Evolutionary conservation across 306 rosid genomes (phyloP).

Genomic region (Vigna mungo): DNA sequence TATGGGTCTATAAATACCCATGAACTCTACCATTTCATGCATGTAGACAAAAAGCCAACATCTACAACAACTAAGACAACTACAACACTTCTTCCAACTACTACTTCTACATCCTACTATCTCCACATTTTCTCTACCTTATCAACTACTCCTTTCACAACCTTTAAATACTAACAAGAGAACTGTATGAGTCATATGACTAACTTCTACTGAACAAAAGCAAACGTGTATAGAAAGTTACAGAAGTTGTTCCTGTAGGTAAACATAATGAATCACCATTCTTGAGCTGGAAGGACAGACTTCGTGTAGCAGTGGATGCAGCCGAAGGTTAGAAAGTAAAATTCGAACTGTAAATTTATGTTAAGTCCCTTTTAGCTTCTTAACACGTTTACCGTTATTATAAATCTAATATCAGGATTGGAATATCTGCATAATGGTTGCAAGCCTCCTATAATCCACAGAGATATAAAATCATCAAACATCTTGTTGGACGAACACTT

Average conservation of each 20-base stretch:
- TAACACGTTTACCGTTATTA: too few species aligned
- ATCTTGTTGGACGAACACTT: constrained; percentile 52
- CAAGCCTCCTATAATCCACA: constrained; percentile 53
- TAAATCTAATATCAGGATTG: constrained; percentile 44
- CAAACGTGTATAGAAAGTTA: neutral
- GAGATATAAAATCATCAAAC: constrained; percentile 58
- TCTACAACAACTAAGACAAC: too few species aligned
- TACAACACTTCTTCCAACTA: too few species aligned
- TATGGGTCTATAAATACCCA: too few species aligned
- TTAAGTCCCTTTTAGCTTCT: neutral
- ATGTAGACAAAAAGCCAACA: too few species aligned
- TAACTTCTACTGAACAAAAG: neutral
- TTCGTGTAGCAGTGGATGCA: constrained; percentile 51
- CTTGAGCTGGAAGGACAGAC: constrained; percentile 55
- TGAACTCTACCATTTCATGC: too few species aligned
- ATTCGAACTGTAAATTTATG: neutral
- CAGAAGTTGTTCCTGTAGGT: constrained; percentile 4
- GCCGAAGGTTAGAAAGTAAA: constrained; percentile 49
- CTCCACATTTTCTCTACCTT: too few species aligned
- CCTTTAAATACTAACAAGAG: too few species aligned
- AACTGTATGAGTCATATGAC: neutral
- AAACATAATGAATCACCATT: neutral
- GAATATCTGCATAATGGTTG: constrained; percentile 55
- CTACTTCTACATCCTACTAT: too few species aligned
- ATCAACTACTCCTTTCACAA: too few species aligned